Base-by-base conservation (phyloP, 805 yeast species). In the Jamesozyma spencerorum region DNA sequence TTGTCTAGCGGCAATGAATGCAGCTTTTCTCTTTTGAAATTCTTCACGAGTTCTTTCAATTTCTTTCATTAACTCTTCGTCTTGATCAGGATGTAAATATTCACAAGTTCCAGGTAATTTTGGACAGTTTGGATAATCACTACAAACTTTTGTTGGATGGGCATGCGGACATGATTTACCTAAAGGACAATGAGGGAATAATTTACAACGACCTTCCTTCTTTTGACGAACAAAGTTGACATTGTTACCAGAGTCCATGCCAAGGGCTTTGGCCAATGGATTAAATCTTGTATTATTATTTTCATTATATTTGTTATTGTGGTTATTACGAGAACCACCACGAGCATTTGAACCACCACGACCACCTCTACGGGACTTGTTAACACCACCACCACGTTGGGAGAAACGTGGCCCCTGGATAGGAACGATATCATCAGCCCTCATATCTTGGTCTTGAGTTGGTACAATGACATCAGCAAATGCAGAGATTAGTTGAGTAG, bases 71-170 rank as follows among this genome's bases (percentile, higher is more conserved):
- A 84, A 66, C 27, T 69, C 83, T 51, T 74, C 82, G 60, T 86
- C 96, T 64, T 86, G 86, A 45, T 83, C 83, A 10, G 94, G 88
- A 58, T 86, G 96, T 49, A 87, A 65, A 53, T 67, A 85, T 48
- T 76, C 79, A 64, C 96, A 86, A 0, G 92, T 83, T 10, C 94
- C 94, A 28, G 82, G 79, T 3, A 80, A 73, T 51, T 81, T 80
- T 19, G 85, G 72, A 64, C 95, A 86, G 51, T 79, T 74, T 42
- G 92, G 92, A 58, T 70, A 85, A 5, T 76, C 75, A 62, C 72
- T 75, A 60, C 96, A 86, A 5, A 69, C 68, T 51, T 74, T 82
- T 1, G 85, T 76, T 18, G 95, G 95, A 63, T 87, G 96, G 3
- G 86, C 76, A 55, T 74, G 79, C 32, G 70, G 72, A 61, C 96